Evolutionary conservation across 176 grass and related monocot genomes (phyloP), one percentile per base, ranked within the genome.

Genomic region (Tuctoria greenei): DNA sequence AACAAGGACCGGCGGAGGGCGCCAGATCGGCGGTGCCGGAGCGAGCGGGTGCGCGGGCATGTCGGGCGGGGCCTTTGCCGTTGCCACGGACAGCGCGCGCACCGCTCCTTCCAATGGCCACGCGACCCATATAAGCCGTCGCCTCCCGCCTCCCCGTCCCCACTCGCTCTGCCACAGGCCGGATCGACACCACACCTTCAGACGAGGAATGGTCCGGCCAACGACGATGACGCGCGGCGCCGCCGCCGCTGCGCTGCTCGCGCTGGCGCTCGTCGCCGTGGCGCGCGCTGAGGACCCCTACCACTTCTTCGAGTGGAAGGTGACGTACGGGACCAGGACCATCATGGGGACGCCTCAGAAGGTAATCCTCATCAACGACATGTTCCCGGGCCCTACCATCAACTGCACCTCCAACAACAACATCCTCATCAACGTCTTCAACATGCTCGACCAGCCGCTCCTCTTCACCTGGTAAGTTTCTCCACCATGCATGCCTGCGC

Each of bases 321-420:
- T 98, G 56, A 88, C 88, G 6, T 97, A 90, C 62, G 95, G 95
- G 67, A 97, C 84, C 16, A 88, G 66, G 73, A 56, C 86, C 26
- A 85, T 85, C 2, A 20, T 91, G 43, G 95, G 86, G 34, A 70
- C 85, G 26, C 79, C 86, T 14, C 84, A 92, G 76, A 77, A 82
- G 74, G 76, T 81, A 36, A 86, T 97, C 84, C 86, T 97, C 81
- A 97, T 97, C 88, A 90, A 97, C 67, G 84, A 72, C 62, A 7
- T 58, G 68, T 97, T 97, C 66, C 95, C 95, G 3, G 91, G 95
- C 2, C 95, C 95, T 0, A 87, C 86, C 52, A 97, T 97, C 88
- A 97, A 97, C 86, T 93, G 82, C 88, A 90, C 71, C 12, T 85
- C 86, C 56, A 97, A 97, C 86, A 97, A 97, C 75, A 97, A 97